Percentiles rank a stretch among this genome's conserved stretches.
Conservation (phyloP, 1,284 basidiomycete species). For the Ceratobasidium sp. region DNA sequence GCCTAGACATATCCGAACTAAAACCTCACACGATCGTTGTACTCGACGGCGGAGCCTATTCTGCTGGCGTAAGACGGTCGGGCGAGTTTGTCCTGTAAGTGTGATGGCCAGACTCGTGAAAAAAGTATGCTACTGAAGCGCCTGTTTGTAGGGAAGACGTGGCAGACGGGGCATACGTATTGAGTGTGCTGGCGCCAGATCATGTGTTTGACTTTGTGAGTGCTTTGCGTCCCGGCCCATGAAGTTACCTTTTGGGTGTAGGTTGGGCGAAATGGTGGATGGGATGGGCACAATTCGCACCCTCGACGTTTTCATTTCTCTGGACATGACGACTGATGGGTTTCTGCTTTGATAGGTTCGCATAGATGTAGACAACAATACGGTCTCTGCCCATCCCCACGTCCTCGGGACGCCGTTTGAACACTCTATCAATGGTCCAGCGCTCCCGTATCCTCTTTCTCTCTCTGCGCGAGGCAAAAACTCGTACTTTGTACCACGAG, state of each 20-base stretch:
- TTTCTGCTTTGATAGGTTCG: slow-evolving; percentile 20
- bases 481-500: slow-evolving; percentile 34
- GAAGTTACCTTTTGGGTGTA: not conserved
- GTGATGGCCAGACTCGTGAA: not conserved
- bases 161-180: slow-evolving; percentile 46
- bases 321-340: not conserved
- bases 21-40: slow-evolving; percentile 47
- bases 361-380: slow-evolving; percentile 39
- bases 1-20: slow-evolving; percentile 40
- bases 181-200: slow-evolving; percentile 46
- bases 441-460: slow-evolving; percentile 36
- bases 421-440: slow-evolving; percentile 32
- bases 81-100: slow-evolving; percentile 50
- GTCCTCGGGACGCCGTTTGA: slow-evolving; percentile 47
- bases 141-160: slow-evolving; percentile 29
- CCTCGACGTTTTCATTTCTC: no score
- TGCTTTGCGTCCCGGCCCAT: not conserved
- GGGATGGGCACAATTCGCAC: not conserved
- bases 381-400: slow-evolving; percentile 34
- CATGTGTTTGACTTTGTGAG: slow-evolving; percentile 47
- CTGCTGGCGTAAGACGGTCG: slow-evolving; percentile 45
- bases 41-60: slow-evolving; percentile 49
- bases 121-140: not conserved
- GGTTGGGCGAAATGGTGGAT: not conserved
- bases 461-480: slow-evolving; percentile 39